Evolutionary conservation across 2,329 filamentous ascomycete genomes (phyloP), one percentile per base, ranked within the genome.

Genomic region (Stachybotrys chartarum): DNA sequence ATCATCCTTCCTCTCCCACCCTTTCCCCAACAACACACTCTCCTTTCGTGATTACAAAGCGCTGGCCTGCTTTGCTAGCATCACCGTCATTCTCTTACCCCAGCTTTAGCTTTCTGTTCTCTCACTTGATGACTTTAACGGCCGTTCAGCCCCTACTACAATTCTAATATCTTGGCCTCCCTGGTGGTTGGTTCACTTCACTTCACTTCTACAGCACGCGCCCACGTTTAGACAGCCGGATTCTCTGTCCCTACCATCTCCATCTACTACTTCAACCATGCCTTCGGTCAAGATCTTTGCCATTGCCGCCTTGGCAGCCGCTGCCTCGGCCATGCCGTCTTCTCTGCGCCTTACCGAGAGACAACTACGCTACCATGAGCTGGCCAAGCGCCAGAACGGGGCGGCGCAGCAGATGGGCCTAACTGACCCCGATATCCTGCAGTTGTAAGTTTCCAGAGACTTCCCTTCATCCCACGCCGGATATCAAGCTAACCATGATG

Each of bases 381-480:
- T 77, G 52, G 71, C 75, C 58, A 80, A 74, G 68, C 76, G 79
- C 53, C 79, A 81, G 65, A 78, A 78, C 58, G 73, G 71, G 6
- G 74, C 73, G 5, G 78, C 77, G 4, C 70, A 71, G 7, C 74
- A 75, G 12, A 65, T 72, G 3, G 78, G 78, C 31, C 69, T 82
- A 47, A 71, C 68, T 12, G 80, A 84, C 61, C 69, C 79, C 31
- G 80, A 82, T 58, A 82, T 84, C 60, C 70, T 83, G 49, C 79
- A 84, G 68, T 84, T 84, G 80, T 82, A 70, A 70, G 79, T 69
- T 32, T 14, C 18, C 24, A 8, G n/a, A 14, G 18, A 12, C 14
- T 10, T 30, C 24, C 30, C 7, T 11, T 16, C 16, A 5, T 16
- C 18, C 44, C 6, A 51, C 7, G 7, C 7, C 17, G 14, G 16